phyloP scores from a whole-genome alignment of 2,329 filamentous ascomycete species.

The Tolypocladium paradoxum region DNA sequence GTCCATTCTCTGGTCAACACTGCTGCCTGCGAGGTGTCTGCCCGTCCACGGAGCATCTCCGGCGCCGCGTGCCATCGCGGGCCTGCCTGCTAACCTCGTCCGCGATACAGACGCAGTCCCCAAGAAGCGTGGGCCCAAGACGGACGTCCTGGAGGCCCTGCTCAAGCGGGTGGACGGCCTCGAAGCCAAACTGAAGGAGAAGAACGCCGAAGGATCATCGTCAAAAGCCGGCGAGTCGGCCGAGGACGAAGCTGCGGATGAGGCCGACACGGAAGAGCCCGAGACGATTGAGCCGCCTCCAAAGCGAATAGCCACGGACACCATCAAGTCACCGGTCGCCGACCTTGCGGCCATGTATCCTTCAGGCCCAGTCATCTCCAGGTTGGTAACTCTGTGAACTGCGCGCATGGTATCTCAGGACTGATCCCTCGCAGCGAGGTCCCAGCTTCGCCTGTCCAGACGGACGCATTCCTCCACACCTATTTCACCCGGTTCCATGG shows the following conservation, averaged over 20 bases:
- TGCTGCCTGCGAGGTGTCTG: background rate
- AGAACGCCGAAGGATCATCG: constrained; percentile 31
- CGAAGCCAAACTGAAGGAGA: constrained; percentile 67
- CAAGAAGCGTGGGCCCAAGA: constrained; percentile 84
- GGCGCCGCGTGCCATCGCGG: background rate
- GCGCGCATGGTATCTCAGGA: background rate
- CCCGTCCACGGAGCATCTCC: no score
- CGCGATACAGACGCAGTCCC: constrained; percentile 61
- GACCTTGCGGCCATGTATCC: no score
- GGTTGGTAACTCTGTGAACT: background rate
- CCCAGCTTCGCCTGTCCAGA: constrained; percentile 36
- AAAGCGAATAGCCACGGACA: constrained; percentile 29
- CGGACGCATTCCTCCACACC: constrained; percentile 59
- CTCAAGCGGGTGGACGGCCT: constrained; percentile 77
- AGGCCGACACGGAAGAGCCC: background rate
- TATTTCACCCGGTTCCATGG: constrained; percentile 74
- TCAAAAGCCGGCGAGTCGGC: background rate
- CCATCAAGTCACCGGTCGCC: constrained; percentile 12
- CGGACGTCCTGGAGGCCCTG: constrained; percentile 75
- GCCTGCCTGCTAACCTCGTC: background rate
- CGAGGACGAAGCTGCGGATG: background rate
- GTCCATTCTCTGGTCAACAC: background rate
- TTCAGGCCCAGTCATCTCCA: background rate
- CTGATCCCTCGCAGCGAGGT: constrained; percentile 25
- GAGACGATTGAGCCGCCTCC: constrained; percentile 23